Conservation (phyloP, 2,329 filamentous ascomycete species). For the Coniochaeta sp. region DNA sequence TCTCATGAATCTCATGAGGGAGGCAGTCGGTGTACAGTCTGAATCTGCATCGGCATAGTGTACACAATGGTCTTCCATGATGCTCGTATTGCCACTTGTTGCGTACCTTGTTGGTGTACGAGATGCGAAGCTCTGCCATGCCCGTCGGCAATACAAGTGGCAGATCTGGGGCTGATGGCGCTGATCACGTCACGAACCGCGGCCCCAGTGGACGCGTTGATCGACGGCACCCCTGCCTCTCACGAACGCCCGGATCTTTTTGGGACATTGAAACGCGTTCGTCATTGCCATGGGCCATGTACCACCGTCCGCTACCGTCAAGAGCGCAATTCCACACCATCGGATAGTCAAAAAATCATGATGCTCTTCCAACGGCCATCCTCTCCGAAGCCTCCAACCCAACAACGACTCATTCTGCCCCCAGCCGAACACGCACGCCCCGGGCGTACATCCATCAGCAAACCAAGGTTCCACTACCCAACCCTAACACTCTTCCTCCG, state of each 20-base stretch:
- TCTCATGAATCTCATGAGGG: too few species aligned
- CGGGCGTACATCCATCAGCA: background rate
- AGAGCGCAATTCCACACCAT: background rate
- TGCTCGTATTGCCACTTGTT: too few species aligned
- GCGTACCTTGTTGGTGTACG: too few species aligned
- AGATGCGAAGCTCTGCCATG: background rate
- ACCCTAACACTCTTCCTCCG: background rate
- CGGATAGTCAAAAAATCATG: too few species aligned
- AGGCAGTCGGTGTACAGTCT: too few species aligned
- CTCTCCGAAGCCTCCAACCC: background rate
- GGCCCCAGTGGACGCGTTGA: conserved; percentile 6
- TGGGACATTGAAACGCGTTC: background rate
- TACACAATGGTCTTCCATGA: too few species aligned
- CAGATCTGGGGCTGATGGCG: conserved; percentile 2
- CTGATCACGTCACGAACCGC: background rate
- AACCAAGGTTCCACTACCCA: background rate
- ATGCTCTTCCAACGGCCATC: too few species aligned
- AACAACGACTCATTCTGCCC: background rate
- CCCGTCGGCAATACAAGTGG: background rate
- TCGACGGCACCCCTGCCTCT: conserved; percentile 5
- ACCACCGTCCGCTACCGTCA: too few species aligned
- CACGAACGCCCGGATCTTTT: background rate
- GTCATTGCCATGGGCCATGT: background rate
- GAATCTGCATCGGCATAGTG: too few species aligned
- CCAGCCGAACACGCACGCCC: background rate